Conservation (phyloP, 441 rosid genomes). For the California macrophylla region DNA sequence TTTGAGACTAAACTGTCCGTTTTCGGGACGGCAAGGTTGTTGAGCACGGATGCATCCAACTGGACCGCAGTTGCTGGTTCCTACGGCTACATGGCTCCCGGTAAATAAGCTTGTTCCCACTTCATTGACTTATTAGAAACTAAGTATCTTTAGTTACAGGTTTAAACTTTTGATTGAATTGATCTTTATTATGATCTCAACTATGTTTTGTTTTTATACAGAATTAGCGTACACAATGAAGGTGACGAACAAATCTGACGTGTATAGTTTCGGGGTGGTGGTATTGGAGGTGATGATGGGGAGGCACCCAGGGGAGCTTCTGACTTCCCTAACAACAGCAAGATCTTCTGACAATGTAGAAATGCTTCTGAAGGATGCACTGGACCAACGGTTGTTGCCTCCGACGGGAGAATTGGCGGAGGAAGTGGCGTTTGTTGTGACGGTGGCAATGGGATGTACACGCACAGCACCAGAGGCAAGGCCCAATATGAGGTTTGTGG, state of each 20-base stretch:
- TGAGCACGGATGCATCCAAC: constrained; percentile 36
- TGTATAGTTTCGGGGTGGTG: constrained; percentile 57
- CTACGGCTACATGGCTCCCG: constrained; percentile 69
- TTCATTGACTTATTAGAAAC: too few species aligned
- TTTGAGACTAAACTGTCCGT: constrained; percentile 48
- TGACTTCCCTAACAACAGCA: constrained; percentile 23
- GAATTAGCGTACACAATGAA: constrained; percentile 52
- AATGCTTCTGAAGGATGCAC: constrained; percentile 31
- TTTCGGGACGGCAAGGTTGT: constrained; percentile 54
- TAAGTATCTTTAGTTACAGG: too few species aligned
- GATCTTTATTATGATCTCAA: neutral
- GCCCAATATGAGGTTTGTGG: constrained; percentile 45
- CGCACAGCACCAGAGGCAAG: constrained; percentile 27
- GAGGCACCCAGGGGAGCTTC: constrained; percentile 51
- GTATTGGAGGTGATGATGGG: constrained; percentile 54
- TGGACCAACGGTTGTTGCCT: constrained; percentile 38
- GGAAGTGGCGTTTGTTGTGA: constrained; percentile 30
- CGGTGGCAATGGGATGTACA: constrained; percentile 37
- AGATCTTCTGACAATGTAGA: constrained; percentile 6
- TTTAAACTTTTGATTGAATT: neutral
- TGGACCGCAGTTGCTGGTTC: constrained; percentile 52
- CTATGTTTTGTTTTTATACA: constrained; percentile 16
- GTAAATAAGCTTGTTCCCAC: constrained; percentile 18
- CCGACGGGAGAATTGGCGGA: constrained; percentile 37
- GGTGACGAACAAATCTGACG: constrained; percentile 46